Percentiles rank a stretch among this genome's conserved stretches.
Evolutionary conservation across 2,329 filamentous ascomycete species (phyloP).

Genomic region (Curvularia verruculosa): DNA sequence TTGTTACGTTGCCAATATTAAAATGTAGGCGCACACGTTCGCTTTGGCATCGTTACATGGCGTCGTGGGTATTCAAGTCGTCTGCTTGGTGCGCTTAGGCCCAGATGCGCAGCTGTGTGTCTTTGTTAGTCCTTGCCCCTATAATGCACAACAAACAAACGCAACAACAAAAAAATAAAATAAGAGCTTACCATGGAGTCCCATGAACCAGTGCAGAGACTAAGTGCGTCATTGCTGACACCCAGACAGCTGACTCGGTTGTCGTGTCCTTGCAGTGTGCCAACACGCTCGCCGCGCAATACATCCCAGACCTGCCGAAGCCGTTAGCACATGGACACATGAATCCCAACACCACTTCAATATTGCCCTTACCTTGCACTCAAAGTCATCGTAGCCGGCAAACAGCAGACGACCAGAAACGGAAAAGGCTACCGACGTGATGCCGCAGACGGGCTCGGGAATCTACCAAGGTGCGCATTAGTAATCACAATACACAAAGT

Average conservation of each 20-base stretch:
- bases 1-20: conserved; percentile 37
- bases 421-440: conserved; percentile 97
- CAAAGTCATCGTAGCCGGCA: conserved; percentile 97
- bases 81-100: conserved; percentile 48
- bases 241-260: conserved; percentile 98
- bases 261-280: conserved; percentile 94
- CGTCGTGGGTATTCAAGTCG: conserved; percentile 28
- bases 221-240: conserved; percentile 98
- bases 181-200: conserved; percentile 94
- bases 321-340: conserved; percentile 18
- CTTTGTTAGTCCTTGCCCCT: conserved; percentile 29
- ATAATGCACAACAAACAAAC: conserved; percentile 10
- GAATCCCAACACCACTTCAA: conserved; percentile 4
- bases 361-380: conserved; percentile 84
- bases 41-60: conserved; percentile 43
- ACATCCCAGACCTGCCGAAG: conserved; percentile 92
- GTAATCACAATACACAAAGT: conserved; percentile 22
- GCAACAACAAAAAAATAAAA: no score
- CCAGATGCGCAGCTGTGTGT: conserved; percentile 59
- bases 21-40: conserved; percentile 35
- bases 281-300: conserved; percentile 94
- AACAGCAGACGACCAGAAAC: conserved; percentile 95
- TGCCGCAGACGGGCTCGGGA: conserved; percentile 95
- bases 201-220: conserved; percentile 99
- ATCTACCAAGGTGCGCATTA: conserved; percentile 66